Percentiles rank a stretch among this genome's conserved stretches.
Evolutionary conservation across 73 alveolate species (phyloP).

Genomic region (Paramecium tetraurelia): DNA sequence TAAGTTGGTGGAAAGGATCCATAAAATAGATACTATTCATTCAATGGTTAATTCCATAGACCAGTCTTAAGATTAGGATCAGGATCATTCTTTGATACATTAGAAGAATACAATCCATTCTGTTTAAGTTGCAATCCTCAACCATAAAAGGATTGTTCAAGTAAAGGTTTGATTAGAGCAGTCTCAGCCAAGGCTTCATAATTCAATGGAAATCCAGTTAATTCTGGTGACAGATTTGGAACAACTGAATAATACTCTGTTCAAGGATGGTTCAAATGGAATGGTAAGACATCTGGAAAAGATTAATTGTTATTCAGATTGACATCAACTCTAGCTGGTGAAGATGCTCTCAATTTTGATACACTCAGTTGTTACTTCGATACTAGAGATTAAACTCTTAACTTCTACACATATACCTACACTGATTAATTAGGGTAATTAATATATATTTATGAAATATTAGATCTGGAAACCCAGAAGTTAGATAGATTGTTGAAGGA

Average conservation of each 20-base stretch:
- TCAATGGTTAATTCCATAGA: slow-evolving; percentile 36
- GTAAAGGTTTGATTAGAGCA: neutral
- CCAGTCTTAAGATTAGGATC: slow-evolving; percentile 44
- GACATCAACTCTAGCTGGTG: neutral
- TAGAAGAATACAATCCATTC: neutral
- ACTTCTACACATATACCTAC: neutral
- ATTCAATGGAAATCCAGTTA: slow-evolving; percentile 7
- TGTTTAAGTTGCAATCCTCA: slow-evolving; percentile 18
- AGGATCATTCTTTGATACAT: slow-evolving; percentile 26
- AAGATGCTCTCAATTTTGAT: neutral
- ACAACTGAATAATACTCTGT: slow-evolving; percentile 5
- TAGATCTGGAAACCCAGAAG: slow-evolving; percentile 37
- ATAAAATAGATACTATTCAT: neutral
- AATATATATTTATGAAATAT: neutral
- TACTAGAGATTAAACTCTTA: slow-evolving; percentile 22
- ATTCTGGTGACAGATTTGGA: slow-evolving; percentile 4
- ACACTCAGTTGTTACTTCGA: neutral
- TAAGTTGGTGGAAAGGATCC: slow-evolving; percentile 49
- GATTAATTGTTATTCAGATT: slow-evolving; percentile 17
- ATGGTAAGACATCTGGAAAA: neutral
- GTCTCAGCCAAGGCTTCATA: neutral
- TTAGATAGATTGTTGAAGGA: slow-evolving; percentile 13
- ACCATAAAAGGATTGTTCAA: slow-evolving; percentile 2
- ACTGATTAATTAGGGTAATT: neutral
- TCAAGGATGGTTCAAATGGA: slow-evolving; percentile 46